Evolutionary conservation across 2,329 filamentous ascomycete species (phyloP).

Genomic region (Calonectria ilicicola): DNA sequence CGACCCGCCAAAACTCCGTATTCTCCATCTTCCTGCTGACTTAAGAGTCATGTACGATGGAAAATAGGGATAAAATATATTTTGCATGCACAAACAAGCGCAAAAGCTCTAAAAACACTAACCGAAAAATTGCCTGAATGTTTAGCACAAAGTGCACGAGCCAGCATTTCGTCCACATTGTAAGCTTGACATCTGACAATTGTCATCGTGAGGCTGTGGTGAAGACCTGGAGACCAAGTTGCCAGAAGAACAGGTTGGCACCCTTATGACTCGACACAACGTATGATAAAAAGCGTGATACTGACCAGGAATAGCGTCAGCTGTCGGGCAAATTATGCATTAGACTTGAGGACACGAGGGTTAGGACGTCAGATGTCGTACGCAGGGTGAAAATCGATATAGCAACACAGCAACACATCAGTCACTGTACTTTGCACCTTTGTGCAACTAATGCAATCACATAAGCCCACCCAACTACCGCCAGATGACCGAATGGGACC

Average conservation of each 20-base stretch:
- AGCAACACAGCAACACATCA: neutral
- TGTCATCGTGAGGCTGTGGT: no score
- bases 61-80: no score
- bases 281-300: neutral
- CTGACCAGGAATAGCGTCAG: neutral
- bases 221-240: neutral
- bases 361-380: fast-evolving
- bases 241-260: neutral
- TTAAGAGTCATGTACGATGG: no score
- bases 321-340: neutral
- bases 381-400: neutral
- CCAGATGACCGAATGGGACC: neutral
- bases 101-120: no score
- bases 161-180: no score
- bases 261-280: neutral
- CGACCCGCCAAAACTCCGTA: no score
- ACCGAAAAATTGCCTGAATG: no score
- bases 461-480: neutral
- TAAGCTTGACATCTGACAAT: no score
- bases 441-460: neutral
- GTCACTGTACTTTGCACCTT: neutral
- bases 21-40: no score
- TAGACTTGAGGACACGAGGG: no score
- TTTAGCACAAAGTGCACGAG: no score
- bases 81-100: no score